Base-by-base conservation (phyloP, 768 basidiomycete species). In the Tubosaeta brunneosetosa region DNA sequence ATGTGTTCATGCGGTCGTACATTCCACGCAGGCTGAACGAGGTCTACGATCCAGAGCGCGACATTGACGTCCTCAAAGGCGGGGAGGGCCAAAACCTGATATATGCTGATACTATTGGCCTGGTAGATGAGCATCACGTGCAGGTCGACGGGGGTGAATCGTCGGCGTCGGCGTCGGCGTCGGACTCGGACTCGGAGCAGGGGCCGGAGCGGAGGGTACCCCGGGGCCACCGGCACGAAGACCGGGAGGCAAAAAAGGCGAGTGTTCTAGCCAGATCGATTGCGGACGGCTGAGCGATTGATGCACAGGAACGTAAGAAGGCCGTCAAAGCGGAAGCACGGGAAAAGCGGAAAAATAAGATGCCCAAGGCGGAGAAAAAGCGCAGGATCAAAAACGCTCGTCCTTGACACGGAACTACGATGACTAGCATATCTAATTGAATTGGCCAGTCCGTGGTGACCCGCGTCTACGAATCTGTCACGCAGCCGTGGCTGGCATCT, bases 281-380 rank as follows among this genome's bases (percentile, higher is more conserved):
- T 51, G 22, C 57, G 32, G 44, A 40, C 31, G 32, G 50, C 51
- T 44, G 36, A 55, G 49, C 47, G 6, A 52, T 33, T 51, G 54
- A 50, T 50, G 48, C 52, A 16, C 59, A 95, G 94, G 93, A 94
- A 69, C 83, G 94, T 22, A 97, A 98, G 73, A 91, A 91, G 66
- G 84, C 85, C 4, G 82, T 79, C 26, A 97, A 97, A 67, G 86
- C 84, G 50, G 90, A 91, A 68, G 85, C 88, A 36, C 79, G 85
- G 62, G 94, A 97, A 73, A 88, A 81, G 68, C 79, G 95, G 55
- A 91, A 93, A 70, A 77, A 81, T 60, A 98, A 98, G 74, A 92
- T 97, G 78, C 90, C 94, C 43, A 98, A 98, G 66, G 84, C 87
- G 38, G 92, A 95, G 71, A 98, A 97, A 77, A 91, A 91, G 74